Evolutionary conservation across 257 asterid species (phyloP).

Genomic region (Plantago major): DNA sequence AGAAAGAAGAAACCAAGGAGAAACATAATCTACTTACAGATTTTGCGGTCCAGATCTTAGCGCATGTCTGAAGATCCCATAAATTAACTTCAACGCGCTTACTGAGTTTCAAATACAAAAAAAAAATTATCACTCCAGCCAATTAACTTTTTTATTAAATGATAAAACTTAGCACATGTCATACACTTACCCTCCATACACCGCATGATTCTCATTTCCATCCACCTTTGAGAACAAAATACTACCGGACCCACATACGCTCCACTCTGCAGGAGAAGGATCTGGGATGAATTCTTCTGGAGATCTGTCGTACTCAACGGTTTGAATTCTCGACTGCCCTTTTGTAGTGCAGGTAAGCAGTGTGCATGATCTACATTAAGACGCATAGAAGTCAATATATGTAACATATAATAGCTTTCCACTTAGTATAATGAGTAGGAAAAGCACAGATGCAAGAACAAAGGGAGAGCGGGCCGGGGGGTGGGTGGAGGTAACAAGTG

Average conservation of each 20-base stretch:
- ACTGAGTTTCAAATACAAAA: conserved; percentile 35
- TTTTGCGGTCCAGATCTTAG: conserved; percentile 74
- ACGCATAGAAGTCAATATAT: conserved; percentile 8
- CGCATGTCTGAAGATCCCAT: conserved; percentile 67
- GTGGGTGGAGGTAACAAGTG: too few relatives aligned
- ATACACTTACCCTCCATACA: conserved; percentile 85
- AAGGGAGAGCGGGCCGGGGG: too few relatives aligned
- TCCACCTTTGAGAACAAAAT: conserved; percentile 64
- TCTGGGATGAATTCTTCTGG: conserved; percentile 33
- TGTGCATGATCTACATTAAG: conserved; percentile 50
- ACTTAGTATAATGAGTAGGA: too few relatives aligned
- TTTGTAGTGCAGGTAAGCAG: conserved; percentile 64
- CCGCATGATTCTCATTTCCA: conserved; percentile 56
- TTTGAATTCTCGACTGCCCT: conserved; percentile 55
- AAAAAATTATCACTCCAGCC: conserved; percentile 2
- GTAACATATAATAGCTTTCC: background rate
- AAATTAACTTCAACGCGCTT: conserved; percentile 84
- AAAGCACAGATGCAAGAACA: too few relatives aligned
- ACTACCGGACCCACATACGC: conserved; percentile 62
- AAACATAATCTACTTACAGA: conserved; percentile 45
- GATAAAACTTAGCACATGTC: background rate
- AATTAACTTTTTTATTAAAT: conserved; percentile 8
- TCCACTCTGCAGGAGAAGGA: conserved; percentile 47
- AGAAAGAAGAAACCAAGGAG: conserved; percentile 8
- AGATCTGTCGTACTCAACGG: conserved; percentile 38